phyloP scores from a whole-genome alignment of 1,284 basidiomycete genomes.

The Cutaneotrichosporon dermatis region DNA sequence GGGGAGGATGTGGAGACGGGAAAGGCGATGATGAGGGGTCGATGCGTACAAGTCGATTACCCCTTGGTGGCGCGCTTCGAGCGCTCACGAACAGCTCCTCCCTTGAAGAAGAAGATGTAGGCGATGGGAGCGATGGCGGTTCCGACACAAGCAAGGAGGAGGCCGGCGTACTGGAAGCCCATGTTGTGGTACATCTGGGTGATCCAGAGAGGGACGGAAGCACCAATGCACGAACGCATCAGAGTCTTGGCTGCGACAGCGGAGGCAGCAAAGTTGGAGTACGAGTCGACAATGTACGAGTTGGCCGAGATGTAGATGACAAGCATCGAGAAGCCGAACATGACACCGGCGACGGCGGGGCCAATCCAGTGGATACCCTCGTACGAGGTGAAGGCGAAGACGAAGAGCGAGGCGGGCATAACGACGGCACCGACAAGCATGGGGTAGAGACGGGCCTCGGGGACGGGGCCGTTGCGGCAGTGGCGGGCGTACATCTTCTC shows the following conservation, averaged over 20 bases:
- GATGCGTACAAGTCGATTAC: neutral
- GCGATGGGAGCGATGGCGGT: conserved; percentile 34
- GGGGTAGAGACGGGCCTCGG: conserved; percentile 37
- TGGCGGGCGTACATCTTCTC: conserved; percentile 37
- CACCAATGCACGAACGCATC: conserved; percentile 50
- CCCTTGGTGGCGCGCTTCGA: conserved; percentile 26
- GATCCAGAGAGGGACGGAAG: conserved; percentile 40
- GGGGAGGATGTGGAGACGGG: too few species aligned
- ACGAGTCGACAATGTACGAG: conserved; percentile 40
- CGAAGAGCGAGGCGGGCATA: conserved; percentile 49
- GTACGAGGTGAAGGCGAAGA: conserved; percentile 44
- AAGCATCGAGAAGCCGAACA: conserved; percentile 42
- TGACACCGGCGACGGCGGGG: conserved; percentile 28
- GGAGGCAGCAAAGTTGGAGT: conserved; percentile 38
- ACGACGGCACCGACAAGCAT: conserved; percentile 39
- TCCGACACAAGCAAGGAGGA: conserved; percentile 37
- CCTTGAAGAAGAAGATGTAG: conserved; percentile 43
- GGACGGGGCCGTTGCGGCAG: conserved; percentile 22
- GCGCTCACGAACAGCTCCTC: conserved; percentile 25
- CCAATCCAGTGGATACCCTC: conserved; percentile 38
- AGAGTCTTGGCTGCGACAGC: conserved; percentile 54
- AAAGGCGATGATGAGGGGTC: too few species aligned
- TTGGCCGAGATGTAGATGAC: conserved; percentile 46
- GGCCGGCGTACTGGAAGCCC: conserved; percentile 36
- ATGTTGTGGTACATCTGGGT: conserved; percentile 24